Evolutionary conservation across 1,284 basidiomycete species (phyloP), one percentile per base, ranked within the genome.

Genomic region (Pseudozyma tsukubaensis): DNA sequence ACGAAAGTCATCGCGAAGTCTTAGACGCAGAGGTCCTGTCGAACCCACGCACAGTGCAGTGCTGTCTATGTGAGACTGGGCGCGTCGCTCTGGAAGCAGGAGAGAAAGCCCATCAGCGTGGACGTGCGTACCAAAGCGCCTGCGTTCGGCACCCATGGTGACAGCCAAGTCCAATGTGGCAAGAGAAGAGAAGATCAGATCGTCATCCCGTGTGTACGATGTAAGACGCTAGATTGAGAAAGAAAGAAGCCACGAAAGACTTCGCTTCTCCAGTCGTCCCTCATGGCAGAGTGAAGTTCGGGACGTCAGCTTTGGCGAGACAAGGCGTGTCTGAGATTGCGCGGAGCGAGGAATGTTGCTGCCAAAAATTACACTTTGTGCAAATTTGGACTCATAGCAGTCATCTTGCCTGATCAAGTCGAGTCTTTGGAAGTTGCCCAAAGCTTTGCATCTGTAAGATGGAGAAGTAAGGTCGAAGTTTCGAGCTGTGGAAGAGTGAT

Each of bases 331-430:
- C 66, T 69, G 66, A 69, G 66, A 56, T 52, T 18, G 11, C 16
- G 14, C 9, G 43, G 56, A 63, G 66, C 56, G 66, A 69, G 66
- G 60, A 58, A 69, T 69, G 66, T 18, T 19, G 40, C n/a, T 45
- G 19, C 24, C 10, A 11, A 45, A 49, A 36, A 29, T 16, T 34
- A 18, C 40, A 19, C 16, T 19, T n/a, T 24, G 37, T 57, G 59
- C 58, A 34, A 61, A 43, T 44, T 60, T 21, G 53, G 53, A 47
- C 43, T n/a, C n/a, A n/a, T n/a, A n/a, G n/a, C n/a, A n/a, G n/a
- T n/a, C n/a, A n/a, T n/a, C n/a, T n/a, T n/a, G n/a, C n/a, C n/a
- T n/a, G n/a, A n/a, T n/a, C n/a, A n/a, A n/a, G n/a, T n/a, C n/a
- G n/a, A n/a, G n/a, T n/a, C n/a, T n/a, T n/a, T n/a, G n/a, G n/a